Base-by-base conservation (phyloP, 768 basidiomycete species). In the Cystofilobasidium ferigula region DNA sequence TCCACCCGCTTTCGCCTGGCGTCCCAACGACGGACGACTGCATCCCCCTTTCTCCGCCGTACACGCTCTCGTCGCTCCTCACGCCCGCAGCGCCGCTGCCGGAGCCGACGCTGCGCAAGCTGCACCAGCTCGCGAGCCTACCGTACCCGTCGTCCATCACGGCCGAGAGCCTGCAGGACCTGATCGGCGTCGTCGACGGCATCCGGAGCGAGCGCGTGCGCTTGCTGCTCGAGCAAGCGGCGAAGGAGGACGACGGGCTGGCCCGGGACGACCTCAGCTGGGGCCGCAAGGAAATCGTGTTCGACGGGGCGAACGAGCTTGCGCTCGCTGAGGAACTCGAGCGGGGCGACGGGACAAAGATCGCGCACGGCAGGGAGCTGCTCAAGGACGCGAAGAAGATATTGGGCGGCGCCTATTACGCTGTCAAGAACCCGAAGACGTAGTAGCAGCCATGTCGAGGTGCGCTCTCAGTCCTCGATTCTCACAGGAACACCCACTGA, bases 111-210 rank as follows among this genome's bases (percentile, higher is more conserved):
- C 30, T 54, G 28, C 51, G 51, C 51, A 54, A 54, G 30, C 51
- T 54, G 14, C 51, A 54, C 30, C 51, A 54, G 51, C 51, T 54
- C 51, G 51, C 51, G 51, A 16, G 30, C 51, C 30, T 54, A 28
- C 51, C 51, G 28, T 54, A 54, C 51, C 51, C 51, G 26, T 54
- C 51, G 2, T 28, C 28, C 1, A n/a, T 54, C 28, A 32, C 51
- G 28, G 26, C 51, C 12, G 16, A 16, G 28, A 54, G 51, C 30
- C 30, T 54, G 3, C 51, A 54, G 14, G 51, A 30, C 2, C 51
- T 54, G 5, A 32, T 54, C 51, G 51, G 51, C 14, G 51, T 54
- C 30, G 51, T 54, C 51, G 51, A 54, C 18, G 30, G 51, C 28
- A 54, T 54, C 16, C 51, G 51, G 30, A 54, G 51, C 51, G 51